phyloP scores from a whole-genome alignment of 306 rosid species.

The Rosa rugosa region DNA sequence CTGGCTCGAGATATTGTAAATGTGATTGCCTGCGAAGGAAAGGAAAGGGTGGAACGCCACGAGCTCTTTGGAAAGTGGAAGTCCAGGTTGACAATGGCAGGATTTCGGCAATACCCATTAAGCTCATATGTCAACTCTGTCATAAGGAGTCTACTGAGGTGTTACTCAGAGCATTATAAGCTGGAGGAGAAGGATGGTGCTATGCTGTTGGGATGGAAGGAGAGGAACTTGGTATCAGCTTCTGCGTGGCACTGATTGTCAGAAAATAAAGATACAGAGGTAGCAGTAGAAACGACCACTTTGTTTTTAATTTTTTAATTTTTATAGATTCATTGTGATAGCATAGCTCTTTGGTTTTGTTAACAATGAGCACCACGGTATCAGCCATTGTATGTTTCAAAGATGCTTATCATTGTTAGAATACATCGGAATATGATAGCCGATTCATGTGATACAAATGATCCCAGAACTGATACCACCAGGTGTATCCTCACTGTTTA shows the following conservation, averaged over 20 bases:
- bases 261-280: conserved; percentile 22
- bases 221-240: conserved; percentile 81
- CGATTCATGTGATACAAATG: background rate
- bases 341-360: background rate
- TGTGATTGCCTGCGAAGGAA: conserved; percentile 86
- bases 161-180: conserved; percentile 79
- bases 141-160: conserved; percentile 57
- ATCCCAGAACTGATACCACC: background rate
- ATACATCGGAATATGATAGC: background rate
- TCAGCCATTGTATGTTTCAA: background rate
- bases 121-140: conserved; percentile 86
- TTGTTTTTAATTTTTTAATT: background rate
- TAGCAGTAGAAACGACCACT: conserved; percentile 22
- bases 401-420: background rate
- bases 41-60: conserved; percentile 82
- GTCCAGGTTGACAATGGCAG: conserved; percentile 91
- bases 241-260: conserved; percentile 78
- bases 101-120: conserved; percentile 69
- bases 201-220: conserved; percentile 89
- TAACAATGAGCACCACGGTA: background rate
- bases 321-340: conserved; percentile 3
- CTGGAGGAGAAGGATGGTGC: conserved; percentile 85
- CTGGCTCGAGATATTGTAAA: conserved; percentile 85
- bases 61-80: conserved; percentile 96
- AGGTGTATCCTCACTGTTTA: background rate